Evolutionary conservation across 148 eudicot species (phyloP).

Genomic region (Nepenthes mirabilis): DNA sequence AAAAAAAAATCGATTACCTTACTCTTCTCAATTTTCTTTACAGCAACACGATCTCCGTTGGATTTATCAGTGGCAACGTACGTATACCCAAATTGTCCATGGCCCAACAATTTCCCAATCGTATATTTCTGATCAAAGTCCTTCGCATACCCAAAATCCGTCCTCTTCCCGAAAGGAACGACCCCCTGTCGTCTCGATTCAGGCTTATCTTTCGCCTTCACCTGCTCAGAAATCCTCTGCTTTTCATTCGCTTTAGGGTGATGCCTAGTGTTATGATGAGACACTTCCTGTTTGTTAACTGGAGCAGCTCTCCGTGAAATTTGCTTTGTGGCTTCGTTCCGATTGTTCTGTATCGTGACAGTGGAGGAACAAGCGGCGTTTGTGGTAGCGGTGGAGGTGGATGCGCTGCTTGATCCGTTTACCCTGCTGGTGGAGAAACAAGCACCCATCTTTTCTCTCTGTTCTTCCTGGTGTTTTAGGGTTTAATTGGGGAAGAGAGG

Average conservation of each 20-base stretch:
- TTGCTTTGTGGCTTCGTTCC: background rate
- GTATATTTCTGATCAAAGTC: constrained; percentile 54
- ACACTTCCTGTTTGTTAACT: background rate
- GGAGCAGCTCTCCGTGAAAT: background rate
- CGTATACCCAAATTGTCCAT: constrained; percentile 96
- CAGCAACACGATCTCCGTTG: constrained; percentile 88
- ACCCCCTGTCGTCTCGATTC: constrained; percentile 21
- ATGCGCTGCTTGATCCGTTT: constrained; percentile 11
- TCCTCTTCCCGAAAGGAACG: constrained; percentile 61
- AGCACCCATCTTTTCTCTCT: constrained; percentile 2
- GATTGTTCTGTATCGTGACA: background rate
- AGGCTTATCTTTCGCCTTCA: background rate
- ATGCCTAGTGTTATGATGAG: background rate
- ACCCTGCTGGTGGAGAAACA: constrained; percentile 10
- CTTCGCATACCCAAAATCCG: constrained; percentile 89
- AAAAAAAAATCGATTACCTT: constrained; percentile 33
- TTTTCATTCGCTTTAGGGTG: background rate
- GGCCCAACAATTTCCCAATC: constrained; percentile 88
- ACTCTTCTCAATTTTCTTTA: constrained; percentile 82
- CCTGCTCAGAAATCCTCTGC: constrained; percentile 1
- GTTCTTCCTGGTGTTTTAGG: background rate
- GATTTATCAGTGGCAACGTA: constrained; percentile 71
- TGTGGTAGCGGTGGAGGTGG: constrained; percentile 3
- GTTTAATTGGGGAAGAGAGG: background rate
- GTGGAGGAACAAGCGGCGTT: background rate